phyloP scores from a whole-genome alignment of 2,329 filamentous ascomycete species.

The Curvularia hawaiiensis region DNA sequence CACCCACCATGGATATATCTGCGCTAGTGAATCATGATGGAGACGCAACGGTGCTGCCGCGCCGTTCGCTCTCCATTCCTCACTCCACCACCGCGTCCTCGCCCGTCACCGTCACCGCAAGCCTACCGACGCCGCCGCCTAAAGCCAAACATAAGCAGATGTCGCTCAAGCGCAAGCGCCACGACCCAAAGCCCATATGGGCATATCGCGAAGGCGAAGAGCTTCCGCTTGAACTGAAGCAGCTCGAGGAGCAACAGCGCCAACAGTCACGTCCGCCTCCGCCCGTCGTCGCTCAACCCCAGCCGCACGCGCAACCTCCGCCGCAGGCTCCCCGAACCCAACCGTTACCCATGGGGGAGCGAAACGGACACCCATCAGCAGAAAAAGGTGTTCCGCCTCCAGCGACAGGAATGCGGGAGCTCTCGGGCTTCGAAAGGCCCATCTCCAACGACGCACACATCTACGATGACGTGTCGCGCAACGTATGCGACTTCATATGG shows the following conservation, averaged over 20 bases:
- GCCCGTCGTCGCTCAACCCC: slow-evolving; percentile 19
- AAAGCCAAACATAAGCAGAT: slow-evolving; percentile 32
- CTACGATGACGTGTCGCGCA: slow-evolving; percentile 74
- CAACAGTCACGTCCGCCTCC: slow-evolving; percentile 32
- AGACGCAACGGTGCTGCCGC: slow-evolving; percentile 37
- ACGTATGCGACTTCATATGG: slow-evolving; percentile 82
- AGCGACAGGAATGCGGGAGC: slow-evolving; percentile 17
- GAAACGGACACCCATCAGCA: slow-evolving; percentile 26
- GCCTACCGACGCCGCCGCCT: slow-evolving; percentile 33
- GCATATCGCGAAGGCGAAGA: slow-evolving; percentile 39
- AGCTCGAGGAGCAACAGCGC: slow-evolving; percentile 30
- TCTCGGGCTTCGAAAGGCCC: slow-evolving; percentile 56
- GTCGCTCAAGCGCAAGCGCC: slow-evolving; percentile 43
- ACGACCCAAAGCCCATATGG: slow-evolving; percentile 47
- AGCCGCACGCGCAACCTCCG: slow-evolving; percentile 22
- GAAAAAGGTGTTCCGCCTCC: slow-evolving; percentile 18
- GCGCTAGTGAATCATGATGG: slow-evolving; percentile 43
- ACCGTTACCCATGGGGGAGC: slow-evolving; percentile 18
- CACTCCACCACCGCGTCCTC: slow-evolving; percentile 36
- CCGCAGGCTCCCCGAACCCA: slow-evolving; percentile 19
- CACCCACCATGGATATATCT: slow-evolving; percentile 44
- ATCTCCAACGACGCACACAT: slow-evolving; percentile 71
- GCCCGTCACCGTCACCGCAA: slow-evolving; percentile 35
- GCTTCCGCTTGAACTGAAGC: slow-evolving; percentile 32
- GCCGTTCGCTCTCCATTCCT: slow-evolving; percentile 38